Base-by-base conservation (phyloP, 2,329 filamentous ascomycete genomes). In the Aspergillus sp. region DNA sequence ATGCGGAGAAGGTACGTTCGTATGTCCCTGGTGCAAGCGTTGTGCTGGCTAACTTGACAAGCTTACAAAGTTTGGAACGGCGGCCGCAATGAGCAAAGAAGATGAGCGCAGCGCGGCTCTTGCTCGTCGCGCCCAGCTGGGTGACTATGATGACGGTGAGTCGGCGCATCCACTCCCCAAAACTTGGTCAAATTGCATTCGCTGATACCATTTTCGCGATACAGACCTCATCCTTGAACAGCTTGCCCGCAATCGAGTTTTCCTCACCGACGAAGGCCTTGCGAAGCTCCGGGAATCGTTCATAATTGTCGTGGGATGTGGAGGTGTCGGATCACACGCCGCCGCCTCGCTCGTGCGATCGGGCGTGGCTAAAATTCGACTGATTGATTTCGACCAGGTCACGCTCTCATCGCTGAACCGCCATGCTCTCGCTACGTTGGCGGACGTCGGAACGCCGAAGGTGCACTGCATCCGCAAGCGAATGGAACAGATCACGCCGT, bases 351-450 rank as follows among this genome's bases (percentile, higher is more conserved):
- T 99, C 26, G 88, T 90, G 4, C 86, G 94, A 26, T 96, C 92
- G 0, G 94, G 94, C 30, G 90, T 95, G 41, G 86, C 88, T n/a
- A 87, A 85, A 62, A 80, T 99, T 50, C 86, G 94, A 1, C 82
- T 99, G 35, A 85, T 99, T 60, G 94, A 99, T 72, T 99, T 99
- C 69, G 94, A 99, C 70, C 94, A 99, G 79, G 93, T 99, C 32
- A 95, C 92, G 0, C 79, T 99, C 42, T 95, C 90, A 58, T 96
- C 91, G 3, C 77, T 99, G 50, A 99, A 99, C 71, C 81, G 94
- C n/a, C 94, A 99, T 73, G 91, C 94, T 8, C 87, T 99, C 1
- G 94, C 94, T 4, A 97, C 93, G 0, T 79, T 97, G 6, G 89
- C 90, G 14, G 94, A 99, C 65, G 94, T 99, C 1, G 94, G 94